These are phyloP conservation scores for Cyanodermella asteris DNA, from an alignment of 2,329 filamentous ascomycete genomes.

Conservation along the genomic window DNA sequence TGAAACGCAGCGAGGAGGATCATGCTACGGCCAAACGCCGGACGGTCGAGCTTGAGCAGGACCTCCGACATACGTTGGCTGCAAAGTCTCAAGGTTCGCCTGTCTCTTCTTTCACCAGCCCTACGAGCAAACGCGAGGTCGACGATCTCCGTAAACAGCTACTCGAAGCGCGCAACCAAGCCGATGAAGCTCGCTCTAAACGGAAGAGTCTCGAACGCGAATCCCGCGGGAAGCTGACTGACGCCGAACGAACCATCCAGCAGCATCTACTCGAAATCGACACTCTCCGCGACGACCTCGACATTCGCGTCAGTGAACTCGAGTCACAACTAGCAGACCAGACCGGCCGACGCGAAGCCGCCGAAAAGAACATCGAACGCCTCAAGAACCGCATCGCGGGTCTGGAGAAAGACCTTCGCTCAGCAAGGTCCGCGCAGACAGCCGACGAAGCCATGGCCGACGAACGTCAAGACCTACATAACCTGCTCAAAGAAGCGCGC, in stretches of 20 bases:
- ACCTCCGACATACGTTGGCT: too few relatives aligned
- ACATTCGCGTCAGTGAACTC: constrained; percentile 24
- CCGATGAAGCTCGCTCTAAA: constrained; percentile 32
- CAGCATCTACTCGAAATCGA: constrained; percentile 4
- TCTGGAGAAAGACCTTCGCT: constrained; percentile 29
- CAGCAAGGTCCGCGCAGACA: constrained; percentile 22
- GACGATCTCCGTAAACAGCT: constrained; percentile 38
- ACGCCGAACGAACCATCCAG: constrained; percentile 11
- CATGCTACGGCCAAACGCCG: too few relatives aligned
- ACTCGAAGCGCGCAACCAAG: constrained; percentile 34
- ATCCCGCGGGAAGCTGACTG: constrained; percentile 24
- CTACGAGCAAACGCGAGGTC: constrained; percentile 34
- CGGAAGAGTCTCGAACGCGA: constrained; percentile 30
- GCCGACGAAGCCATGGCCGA: constrained; percentile 23
- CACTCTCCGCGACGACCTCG: constrained; percentile 25
- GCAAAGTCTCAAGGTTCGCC: too few relatives aligned
- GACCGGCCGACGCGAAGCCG: constrained; percentile 4
- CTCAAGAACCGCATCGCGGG: constrained; percentile 9
- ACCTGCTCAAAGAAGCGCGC: constrained; percentile 39
- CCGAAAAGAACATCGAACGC: constrained; percentile 9
- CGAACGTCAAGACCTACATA: constrained; percentile 37
- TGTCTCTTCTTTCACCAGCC: constrained; percentile 27
- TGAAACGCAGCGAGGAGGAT: too few relatives aligned
- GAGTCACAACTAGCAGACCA: constrained; percentile 20
- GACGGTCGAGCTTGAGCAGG: too few relatives aligned